Conservation (phyloP, 2,329 filamentous ascomycete species). For the Microcyclosporella mali region DNA sequence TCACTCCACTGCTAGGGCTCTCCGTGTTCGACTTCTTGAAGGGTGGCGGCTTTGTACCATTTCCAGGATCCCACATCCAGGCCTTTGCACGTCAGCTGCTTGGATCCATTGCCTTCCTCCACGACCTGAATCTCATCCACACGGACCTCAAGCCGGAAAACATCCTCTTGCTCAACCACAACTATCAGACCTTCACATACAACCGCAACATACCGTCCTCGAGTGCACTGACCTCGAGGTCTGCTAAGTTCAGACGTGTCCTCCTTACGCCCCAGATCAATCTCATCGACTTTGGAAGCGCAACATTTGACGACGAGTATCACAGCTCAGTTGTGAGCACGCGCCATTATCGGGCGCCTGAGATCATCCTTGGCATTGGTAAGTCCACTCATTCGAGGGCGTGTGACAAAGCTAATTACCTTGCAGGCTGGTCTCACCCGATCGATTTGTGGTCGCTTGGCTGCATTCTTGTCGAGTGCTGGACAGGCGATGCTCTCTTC, state of each 20-base stretch:
- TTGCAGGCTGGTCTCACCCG: constrained; percentile 55
- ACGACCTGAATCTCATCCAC: constrained; percentile 95
- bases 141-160: constrained; percentile 69
- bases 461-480: constrained; percentile 63
- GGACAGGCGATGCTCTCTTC: constrained; percentile 62
- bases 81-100: constrained; percentile 92
- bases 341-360: constrained; percentile 59
- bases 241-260: constrained; percentile 56
- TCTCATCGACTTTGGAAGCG: constrained; percentile 62
- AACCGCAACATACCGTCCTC: constrained; percentile 62
- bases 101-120: constrained; percentile 96
- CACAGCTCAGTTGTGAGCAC: constrained; percentile 63
- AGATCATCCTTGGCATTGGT: constrained; percentile 60
- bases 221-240: constrained; percentile 51
- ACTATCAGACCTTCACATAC: constrained; percentile 63
- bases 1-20: constrained; percentile 73
- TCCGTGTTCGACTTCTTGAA: constrained; percentile 99
- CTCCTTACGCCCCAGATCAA: constrained; percentile 60
- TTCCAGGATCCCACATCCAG: constrained; percentile 97
- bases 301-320: constrained; percentile 63
- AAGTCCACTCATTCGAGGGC: constrained; percentile 2
- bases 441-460: constrained; percentile 67
- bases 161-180: constrained; percentile 58
- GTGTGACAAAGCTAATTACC: background rate
- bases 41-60: constrained; percentile 88